Percentiles rank a stretch among this genome's conserved stretches.
These are phyloP conservation scores for Pinus albicaulis DNA, from an alignment of 75 land plant species.

Conservation along the genomic window DNA sequence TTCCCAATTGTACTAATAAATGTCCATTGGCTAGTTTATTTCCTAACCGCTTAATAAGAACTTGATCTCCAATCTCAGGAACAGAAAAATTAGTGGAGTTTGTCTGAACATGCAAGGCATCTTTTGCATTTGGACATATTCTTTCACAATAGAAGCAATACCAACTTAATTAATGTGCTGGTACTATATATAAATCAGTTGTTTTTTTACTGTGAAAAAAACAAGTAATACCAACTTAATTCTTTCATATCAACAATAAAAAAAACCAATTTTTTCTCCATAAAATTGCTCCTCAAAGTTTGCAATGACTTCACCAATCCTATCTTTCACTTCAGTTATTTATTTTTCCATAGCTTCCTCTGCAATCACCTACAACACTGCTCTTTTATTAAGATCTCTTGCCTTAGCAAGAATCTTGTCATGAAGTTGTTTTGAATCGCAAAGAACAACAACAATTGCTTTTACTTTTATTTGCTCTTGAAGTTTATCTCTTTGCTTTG, in stretches of 20 bases:
- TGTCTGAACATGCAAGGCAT: neutral
- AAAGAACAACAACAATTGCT: constrained; percentile 45
- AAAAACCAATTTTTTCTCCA: constrained; percentile 17
- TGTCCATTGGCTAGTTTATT: constrained; percentile 59
- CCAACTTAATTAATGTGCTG: too few relatives aligned
- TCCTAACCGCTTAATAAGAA: constrained; percentile 67
- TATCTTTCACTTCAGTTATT: constrained; percentile 37
- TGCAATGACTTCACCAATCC: constrained; percentile 50
- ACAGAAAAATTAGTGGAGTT: constrained; percentile 10
- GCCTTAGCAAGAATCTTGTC: constrained; percentile 54
- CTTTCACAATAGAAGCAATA: constrained; percentile 57
- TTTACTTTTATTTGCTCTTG: constrained; percentile 41
- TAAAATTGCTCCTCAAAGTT: constrained; percentile 44
- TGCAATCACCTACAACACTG: constrained; percentile 39
- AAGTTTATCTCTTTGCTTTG: constrained; percentile 60
- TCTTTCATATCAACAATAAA: constrained; percentile 35
- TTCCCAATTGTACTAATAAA: constrained; percentile 71
- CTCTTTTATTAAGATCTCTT: constrained; percentile 55
- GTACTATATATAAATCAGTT: too few relatives aligned
- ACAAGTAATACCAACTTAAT: constrained; percentile 57
- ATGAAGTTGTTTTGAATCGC: constrained; percentile 55
- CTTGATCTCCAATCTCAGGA: constrained; percentile 69
- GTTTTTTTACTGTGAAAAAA: too few relatives aligned
- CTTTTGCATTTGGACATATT: constrained; percentile 27
- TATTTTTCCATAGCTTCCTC: constrained; percentile 36